Evolutionary conservation across 73 alveolate species (phyloP), one percentile per base, ranked within the genome.

Genomic region (Vitrella brassicaformis): DNA sequence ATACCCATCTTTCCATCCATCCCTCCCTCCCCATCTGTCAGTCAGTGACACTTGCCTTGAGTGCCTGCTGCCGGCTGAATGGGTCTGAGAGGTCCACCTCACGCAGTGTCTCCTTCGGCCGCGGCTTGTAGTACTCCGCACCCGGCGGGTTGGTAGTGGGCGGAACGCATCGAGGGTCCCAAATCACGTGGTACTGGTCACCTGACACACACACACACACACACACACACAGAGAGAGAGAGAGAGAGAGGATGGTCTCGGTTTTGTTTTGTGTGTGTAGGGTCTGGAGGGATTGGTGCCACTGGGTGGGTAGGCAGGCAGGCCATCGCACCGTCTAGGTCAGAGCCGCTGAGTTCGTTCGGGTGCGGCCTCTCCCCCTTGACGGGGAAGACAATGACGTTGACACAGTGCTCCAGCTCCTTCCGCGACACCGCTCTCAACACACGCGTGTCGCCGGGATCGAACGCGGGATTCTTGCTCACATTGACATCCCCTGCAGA

Each of bases 381-480:
- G 26, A 85, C 68, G 66, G 98, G 85, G 80, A 93, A 94, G 9
- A 93, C 96, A 0, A 92, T 85, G 19, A 91, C 97, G 73, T 92
- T 94, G 25, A 71, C 68, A 75, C 85, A 77, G 66, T 94, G 93
- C 19, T 73, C 79, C 73, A 93, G 85, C n/a, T 81, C 75, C 47
- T 81, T 82, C 68, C 31, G 45, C 66, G 81, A 85, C 27, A 94
- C 96, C 0, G 97, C 97, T 66, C 70, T 89, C 29, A 95, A 84
- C 47, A 79, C 81, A 71, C 97, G 73, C 31, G 94, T 89, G 82
- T 95, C 99, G 19, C 99, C 99, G 0, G 99, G 99, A 75, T 95
- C 98, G 18, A 88, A 72, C 81, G 98, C 92, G 30, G 99, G 99
- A 73, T 89, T 92, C 70, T 90, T 84, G 19, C 96, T 92, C 19